Base-by-base conservation (phyloP, 495 filamentous ascomycete species). In the Apodospora peruviana region DNA sequence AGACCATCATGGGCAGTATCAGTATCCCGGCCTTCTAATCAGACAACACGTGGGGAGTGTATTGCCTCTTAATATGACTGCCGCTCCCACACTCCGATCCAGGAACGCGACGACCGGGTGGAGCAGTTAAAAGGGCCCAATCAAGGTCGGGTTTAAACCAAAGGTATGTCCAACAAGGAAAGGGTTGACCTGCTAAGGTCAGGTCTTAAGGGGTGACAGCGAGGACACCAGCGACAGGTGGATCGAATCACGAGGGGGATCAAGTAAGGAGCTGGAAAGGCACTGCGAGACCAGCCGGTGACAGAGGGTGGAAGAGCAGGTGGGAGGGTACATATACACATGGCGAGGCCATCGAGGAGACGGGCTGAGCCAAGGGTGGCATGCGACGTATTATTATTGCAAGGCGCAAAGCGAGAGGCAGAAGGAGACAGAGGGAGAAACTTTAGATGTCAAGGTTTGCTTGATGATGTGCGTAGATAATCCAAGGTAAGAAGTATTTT, bases 1-100 rank as follows among this genome's bases (percentile, higher is more conserved):
- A 48, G 43, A 51, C 51, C 56, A 62, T 59, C 47, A 45, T 51
- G 53, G 43, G 49, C 43, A 53, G 43, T n/a, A 37, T 20, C 21
- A 25, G 34, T 19, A 12, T 22, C 23, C 40, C 20, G 36, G 2
- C 14, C 16, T 48, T 40, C 39, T 12, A 35, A 38, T 45, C 38
- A 47, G 45, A 46, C 45, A n/a, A 45, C 19, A 43, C 19, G 18
- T 50, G 41, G 47, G 47, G 35, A 35, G 49, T 14, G 45, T 44
- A 27, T 36, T 21, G 42, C 39, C 52, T 45, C 52, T 50, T 42
- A 42, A 38, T 48, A 24, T 47, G 38, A 40, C 10, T 41, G 43
- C 37, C 20, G 50, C 43, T 47, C 43, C 44, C 43, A 53, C 43
- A 44, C 12, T 20, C 47, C 45, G 45, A 29, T 25, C 16, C 29